These are phyloP conservation scores for Jatropha curcas DNA, from an alignment of 345 rosid species.

Conservation along the genomic window DNA sequence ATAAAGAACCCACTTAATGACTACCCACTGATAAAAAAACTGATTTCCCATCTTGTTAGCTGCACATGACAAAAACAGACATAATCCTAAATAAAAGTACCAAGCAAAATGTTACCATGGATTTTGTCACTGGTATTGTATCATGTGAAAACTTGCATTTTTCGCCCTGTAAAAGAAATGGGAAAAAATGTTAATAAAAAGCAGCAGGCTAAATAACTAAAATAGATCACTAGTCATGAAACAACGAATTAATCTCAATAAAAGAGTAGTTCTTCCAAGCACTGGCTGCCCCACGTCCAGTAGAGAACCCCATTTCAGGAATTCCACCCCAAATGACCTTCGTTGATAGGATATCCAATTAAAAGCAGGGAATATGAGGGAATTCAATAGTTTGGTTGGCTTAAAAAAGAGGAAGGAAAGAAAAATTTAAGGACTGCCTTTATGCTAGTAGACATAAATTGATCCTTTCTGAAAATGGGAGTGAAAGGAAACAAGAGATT, in stretches of 20 bases:
- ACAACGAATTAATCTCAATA: not conserved
- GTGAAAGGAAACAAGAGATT: not conserved
- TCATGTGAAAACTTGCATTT: slow-evolving; percentile 92
- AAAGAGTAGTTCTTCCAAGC: not conserved
- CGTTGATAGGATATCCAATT: not conserved
- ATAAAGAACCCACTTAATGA: too few relatives aligned
- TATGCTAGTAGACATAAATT: not conserved
- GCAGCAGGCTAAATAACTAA: not conserved
- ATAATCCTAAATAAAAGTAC: not conserved
- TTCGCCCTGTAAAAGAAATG: slow-evolving; percentile 55
- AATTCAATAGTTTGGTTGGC: not conserved
- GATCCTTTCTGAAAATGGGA: not conserved
- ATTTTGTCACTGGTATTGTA: slow-evolving; percentile 73
- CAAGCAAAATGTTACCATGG: slow-evolving; percentile 43
- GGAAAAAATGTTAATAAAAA: slow-evolving; percentile 1
- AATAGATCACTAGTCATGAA: not conserved
- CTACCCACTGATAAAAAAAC: slow-evolving; percentile 1
- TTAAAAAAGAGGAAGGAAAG: not conserved
- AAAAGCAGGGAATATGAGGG: not conserved
- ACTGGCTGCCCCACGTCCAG: not conserved
- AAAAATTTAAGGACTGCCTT: not conserved
- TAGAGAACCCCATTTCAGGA: not conserved
- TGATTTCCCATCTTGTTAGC: too few relatives aligned
- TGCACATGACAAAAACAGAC: too few relatives aligned
- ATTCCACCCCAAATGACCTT: not conserved